A percentile compares a stretch with the other conserved stretches of the same genome.
Conservation (phyloP, 1,284 basidiomycete species). For the Apiotrichum gamsii region DNA sequence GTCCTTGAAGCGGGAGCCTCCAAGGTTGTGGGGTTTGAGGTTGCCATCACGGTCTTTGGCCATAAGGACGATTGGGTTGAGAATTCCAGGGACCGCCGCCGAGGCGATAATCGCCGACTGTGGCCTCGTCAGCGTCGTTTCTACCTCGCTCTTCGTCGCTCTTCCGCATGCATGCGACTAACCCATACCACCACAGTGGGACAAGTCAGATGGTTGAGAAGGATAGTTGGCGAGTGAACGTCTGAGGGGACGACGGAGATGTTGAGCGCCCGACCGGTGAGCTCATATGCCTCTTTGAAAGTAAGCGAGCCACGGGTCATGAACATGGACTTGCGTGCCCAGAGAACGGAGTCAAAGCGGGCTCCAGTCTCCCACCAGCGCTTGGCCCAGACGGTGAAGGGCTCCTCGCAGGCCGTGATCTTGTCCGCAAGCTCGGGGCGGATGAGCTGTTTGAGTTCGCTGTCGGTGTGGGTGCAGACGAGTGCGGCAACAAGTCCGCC, state of each 20-base stretch:
- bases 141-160: too few species aligned
- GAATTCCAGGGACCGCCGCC: conserved; percentile 47
- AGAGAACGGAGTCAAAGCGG: conserved; percentile 80
- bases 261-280: conserved; percentile 85
- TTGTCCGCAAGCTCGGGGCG: conserved; percentile 76
- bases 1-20: conserved; percentile 78
- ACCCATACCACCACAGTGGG: conserved; percentile 71
- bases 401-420: conserved; percentile 86
- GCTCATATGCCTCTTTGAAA: conserved; percentile 88
- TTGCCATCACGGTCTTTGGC: conserved; percentile 79
- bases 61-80: conserved; percentile 69
- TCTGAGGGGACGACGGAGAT: conserved; percentile 92
- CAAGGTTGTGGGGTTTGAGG: conserved; percentile 89
- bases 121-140: too few species aligned
- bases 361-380: conserved; percentile 85
- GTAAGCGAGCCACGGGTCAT: conserved; percentile 93
- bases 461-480: conserved; percentile 81
- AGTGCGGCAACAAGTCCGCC: conserved; percentile 78
- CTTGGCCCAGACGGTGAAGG: conserved; percentile 67
- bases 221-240: conserved; percentile 91
- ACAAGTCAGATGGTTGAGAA: conserved; percentile 91
- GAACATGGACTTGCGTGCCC: conserved; percentile 84
- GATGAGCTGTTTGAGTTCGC: conserved; percentile 71
- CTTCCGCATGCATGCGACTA: too few species aligned
- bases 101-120: conserved; percentile 49